Conservation (phyloP, 495 filamentous ascomycete genomes). For the Neurospora sp. region DNA sequence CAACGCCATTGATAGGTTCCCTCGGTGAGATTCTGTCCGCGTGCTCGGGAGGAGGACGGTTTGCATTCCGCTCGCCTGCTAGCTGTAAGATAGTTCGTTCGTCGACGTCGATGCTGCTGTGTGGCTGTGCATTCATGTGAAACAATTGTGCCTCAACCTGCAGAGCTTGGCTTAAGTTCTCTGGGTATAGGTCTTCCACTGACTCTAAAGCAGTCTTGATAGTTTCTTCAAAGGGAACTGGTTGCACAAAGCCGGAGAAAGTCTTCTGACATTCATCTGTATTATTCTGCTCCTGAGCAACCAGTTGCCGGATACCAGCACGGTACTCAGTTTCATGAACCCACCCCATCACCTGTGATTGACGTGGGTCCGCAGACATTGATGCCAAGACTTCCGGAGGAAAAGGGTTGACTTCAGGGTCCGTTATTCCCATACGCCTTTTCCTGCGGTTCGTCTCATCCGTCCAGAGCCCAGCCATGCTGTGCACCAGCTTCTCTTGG, state of each 20-base stretch:
- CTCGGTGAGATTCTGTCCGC: neutral
- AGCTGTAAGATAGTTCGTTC: slow-evolving; percentile 33
- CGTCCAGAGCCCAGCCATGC: slow-evolving; percentile 88
- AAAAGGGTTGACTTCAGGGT: slow-evolving; percentile 63
- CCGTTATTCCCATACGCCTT: slow-evolving; percentile 48
- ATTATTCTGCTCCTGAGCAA: slow-evolving; percentile 49
- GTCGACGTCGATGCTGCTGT: slow-evolving; percentile 33
- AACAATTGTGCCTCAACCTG: slow-evolving; percentile 22
- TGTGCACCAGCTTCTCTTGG: slow-evolving; percentile 74
- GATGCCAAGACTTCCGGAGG: slow-evolving; percentile 68
- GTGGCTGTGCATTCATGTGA: slow-evolving; percentile 13
- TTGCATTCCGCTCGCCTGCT: neutral
- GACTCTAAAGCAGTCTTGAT: slow-evolving; percentile 74
- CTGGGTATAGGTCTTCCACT: slow-evolving; percentile 73
- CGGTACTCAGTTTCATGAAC: slow-evolving; percentile 83
- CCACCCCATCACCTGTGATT: slow-evolving; percentile 62
- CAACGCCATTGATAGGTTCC: slow-evolving; percentile 5
- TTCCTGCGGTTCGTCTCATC: slow-evolving; percentile 79
- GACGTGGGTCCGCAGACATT: slow-evolving; percentile 72
- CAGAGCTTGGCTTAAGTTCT: slow-evolving; percentile 46
- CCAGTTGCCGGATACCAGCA: slow-evolving; percentile 48
- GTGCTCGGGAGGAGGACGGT: neutral
- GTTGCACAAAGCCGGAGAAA: slow-evolving; percentile 56
- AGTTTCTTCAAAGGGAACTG: slow-evolving; percentile 38
- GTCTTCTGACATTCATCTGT: slow-evolving; percentile 35